These are phyloP conservation scores for Euphorbia lathyris DNA, from an alignment of 345 rosid genomes.

Conservation along the genomic window DNA sequence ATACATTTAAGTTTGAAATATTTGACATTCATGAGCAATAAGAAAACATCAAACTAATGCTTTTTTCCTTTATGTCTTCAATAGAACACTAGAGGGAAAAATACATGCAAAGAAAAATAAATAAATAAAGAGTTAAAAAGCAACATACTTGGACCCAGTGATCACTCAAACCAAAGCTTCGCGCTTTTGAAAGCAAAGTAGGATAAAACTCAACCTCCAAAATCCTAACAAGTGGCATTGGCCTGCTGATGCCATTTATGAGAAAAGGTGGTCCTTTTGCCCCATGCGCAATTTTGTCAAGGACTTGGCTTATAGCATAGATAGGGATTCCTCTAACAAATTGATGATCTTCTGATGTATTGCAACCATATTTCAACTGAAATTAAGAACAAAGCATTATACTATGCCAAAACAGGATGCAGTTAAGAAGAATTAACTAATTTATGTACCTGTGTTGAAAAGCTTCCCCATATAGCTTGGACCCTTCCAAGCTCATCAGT, in stretches of 20 bases:
- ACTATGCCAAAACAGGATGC: conserved; percentile 11
- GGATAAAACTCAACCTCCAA: conserved; percentile 91
- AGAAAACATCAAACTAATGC: not conserved
- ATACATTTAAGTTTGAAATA: not conserved
- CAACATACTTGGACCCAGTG: conserved; percentile 74
- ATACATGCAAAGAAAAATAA: not conserved
- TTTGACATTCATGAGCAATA: not conserved
- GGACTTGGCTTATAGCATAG: conserved; percentile 66
- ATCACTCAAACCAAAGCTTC: conserved; percentile 84
- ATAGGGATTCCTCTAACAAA: conserved; percentile 87
- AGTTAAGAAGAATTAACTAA: conserved; percentile 11
- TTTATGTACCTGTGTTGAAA: conserved; percentile 75
- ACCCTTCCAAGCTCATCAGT: conserved; percentile 87
- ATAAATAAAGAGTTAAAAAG: conserved; percentile 2
- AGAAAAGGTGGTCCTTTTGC: conserved; percentile 69
- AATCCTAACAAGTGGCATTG: conserved; percentile 85
- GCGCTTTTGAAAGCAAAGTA: conserved; percentile 87
- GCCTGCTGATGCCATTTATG: conserved; percentile 76
- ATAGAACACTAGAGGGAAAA: not conserved
- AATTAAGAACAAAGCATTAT: conserved; percentile 24
- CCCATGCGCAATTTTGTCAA: conserved; percentile 65
- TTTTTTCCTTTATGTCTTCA: not conserved
- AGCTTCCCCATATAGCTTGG: conserved; percentile 94
- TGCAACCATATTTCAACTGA: conserved; percentile 70
- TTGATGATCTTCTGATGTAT: conserved; percentile 84